phyloP scores from a whole-genome alignment of 352 stramenopile genomes.

The Phytophthora meadii region DNA sequence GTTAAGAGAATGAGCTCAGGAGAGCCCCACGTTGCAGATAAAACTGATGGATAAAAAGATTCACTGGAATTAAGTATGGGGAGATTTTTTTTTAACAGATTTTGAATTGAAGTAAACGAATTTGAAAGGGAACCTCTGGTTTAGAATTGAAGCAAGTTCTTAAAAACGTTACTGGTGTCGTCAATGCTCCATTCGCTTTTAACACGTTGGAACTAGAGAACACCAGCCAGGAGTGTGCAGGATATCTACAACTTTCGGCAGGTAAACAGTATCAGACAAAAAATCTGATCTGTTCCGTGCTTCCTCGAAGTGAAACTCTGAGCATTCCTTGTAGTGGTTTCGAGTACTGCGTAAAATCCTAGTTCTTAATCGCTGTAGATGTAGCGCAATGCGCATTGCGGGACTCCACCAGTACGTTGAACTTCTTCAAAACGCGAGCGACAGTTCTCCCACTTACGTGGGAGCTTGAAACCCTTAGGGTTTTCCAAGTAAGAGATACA shows the following conservation, averaged over 20 bases:
- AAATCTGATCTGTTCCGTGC: constrained; percentile 9
- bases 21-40: constrained; percentile 7
- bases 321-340: constrained; percentile 3
- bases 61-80: constrained; percentile 5
- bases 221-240: constrained; percentile 2
- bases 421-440: constrained; percentile 20
- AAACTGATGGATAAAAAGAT: constrained; percentile 9
- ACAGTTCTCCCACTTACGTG: constrained; percentile 28
- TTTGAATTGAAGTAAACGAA: constrained; percentile 14
- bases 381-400: background rate
- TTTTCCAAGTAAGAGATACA: constrained; percentile 27
- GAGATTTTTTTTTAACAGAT: constrained; percentile 9
- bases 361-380: constrained; percentile 14
- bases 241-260: background rate
- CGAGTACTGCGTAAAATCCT: constrained; percentile 1
- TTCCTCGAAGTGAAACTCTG: constrained; percentile 3
- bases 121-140: background rate
- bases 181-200: constrained; percentile 6
- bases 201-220: constrained; percentile 2
- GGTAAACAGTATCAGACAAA: constrained; percentile 1
- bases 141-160: too few species aligned
- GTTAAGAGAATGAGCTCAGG: constrained; percentile 10
- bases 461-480: constrained; percentile 15
- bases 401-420: background rate
- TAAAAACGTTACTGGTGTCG: background rate